phyloP scores from a whole-genome alignment of 1,284 basidiomycete species.

The Marasmius sp. region DNA sequence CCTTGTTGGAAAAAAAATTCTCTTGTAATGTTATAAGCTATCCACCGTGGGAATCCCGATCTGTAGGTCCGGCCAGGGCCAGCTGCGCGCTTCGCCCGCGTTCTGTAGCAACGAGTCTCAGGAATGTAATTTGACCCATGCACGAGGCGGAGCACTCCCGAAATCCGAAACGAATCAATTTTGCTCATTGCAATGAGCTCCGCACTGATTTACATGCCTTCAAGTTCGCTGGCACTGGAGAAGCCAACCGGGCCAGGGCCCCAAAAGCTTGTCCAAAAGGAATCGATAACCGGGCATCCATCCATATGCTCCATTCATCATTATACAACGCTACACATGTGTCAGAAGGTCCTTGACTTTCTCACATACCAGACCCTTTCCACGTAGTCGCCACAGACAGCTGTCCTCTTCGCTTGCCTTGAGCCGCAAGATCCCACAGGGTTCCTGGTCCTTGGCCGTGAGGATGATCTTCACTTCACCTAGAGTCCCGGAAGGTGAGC shows the following conservation, averaged over 20 bases:
- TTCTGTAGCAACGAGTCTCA: too few relatives aligned
- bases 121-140: too few relatives aligned
- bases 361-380: constrained; percentile 42
- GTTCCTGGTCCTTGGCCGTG: constrained; percentile 19
- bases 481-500: constrained; percentile 25
- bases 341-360: constrained; percentile 39
- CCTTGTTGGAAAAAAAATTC: constrained; percentile 20
- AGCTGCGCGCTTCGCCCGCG: neutral
- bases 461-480: constrained; percentile 67
- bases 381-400: constrained; percentile 71
- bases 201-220: too few relatives aligned
- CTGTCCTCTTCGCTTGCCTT: constrained; percentile 66
- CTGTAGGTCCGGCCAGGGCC: neutral
- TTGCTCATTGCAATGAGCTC: too few relatives aligned
- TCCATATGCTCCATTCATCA: neutral
- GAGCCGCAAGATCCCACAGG: constrained; percentile 48
- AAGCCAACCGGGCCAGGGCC: neutral
- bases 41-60: neutral
- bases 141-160: too few relatives aligned
- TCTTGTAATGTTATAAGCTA: neutral
- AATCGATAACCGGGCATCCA: neutral
- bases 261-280: neutral
- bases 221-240: neutral
- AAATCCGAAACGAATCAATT: too few relatives aligned
- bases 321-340: constrained; percentile 15